phyloP scores from a whole-genome alignment of 1,284 basidiomycete species.

The Neonothopanus nambi region DNA sequence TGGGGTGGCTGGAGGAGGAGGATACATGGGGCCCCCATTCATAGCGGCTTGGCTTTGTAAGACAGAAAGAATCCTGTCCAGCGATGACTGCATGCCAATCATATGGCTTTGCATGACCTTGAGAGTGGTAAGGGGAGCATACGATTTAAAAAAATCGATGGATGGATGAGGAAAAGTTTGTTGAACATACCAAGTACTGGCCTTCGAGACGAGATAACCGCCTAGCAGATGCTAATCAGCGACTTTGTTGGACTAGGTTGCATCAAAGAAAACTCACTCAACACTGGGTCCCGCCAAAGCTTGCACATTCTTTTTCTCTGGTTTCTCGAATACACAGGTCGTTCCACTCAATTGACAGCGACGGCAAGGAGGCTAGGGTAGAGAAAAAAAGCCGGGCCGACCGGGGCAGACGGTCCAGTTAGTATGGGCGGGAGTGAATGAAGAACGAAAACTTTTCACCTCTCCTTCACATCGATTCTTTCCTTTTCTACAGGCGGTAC shows the following conservation, averaged over 20 bases:
- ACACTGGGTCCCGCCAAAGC: constrained; percentile 62
- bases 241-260: constrained; percentile 3
- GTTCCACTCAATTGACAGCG: constrained; percentile 85
- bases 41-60: constrained; percentile 55
- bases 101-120: constrained; percentile 88
- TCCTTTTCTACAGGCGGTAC: constrained; percentile 83
- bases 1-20: constrained; percentile 19
- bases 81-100: constrained; percentile 85
- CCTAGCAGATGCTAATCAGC: constrained; percentile 40
- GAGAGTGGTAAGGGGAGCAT: too few species aligned
- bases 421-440: constrained; percentile 35
- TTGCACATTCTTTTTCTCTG: constrained; percentile 77
- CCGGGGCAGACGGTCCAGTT: constrained; percentile 62
- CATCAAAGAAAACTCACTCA: constrained; percentile 55
- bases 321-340: constrained; percentile 90
- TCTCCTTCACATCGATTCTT: constrained; percentile 94
- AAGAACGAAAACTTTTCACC: constrained; percentile 39
- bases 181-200: constrained; percentile 67
- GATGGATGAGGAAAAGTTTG: too few species aligned
- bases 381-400: constrained; percentile 46
- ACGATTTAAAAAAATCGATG: too few species aligned
- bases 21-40: constrained; percentile 31
- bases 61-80: constrained; percentile 75
- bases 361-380: constrained; percentile 78
- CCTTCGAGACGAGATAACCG: constrained; percentile 80